Evolutionary conservation across 2,329 filamentous ascomycete genomes (phyloP).

Genomic region (Exophiala xenobiotica): DNA sequence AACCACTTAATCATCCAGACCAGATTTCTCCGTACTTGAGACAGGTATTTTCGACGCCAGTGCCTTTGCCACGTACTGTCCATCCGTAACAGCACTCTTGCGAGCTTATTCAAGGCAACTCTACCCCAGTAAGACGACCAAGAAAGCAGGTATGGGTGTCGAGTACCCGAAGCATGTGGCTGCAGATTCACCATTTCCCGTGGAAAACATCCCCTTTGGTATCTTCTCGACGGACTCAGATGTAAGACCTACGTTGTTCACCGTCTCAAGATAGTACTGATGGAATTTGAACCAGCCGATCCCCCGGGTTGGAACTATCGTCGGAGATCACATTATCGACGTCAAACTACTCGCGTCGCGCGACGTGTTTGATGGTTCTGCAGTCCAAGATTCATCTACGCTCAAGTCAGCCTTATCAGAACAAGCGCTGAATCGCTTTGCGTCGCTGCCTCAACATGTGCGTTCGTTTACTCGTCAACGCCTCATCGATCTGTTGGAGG

Average conservation of each 20-base stretch:
- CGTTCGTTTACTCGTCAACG: not conserved
- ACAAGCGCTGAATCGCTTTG: not conserved
- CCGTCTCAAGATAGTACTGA: not conserved
- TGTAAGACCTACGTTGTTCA: not conserved
- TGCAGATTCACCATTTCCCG: not conserved
- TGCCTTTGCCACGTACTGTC: no score
- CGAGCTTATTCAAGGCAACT: no score
- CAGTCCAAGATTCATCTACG: no score
- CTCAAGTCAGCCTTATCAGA: not conserved
- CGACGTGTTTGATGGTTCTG: not conserved
- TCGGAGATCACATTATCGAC: not conserved
- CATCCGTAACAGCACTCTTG: no score
- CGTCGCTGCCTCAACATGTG: not conserved
- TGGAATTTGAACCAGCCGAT: not conserved
- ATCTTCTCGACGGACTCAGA: not conserved
- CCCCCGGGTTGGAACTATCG: not conserved
- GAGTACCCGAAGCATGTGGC: not conserved
- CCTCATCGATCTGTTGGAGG: not conserved
- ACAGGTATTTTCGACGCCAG: no score
- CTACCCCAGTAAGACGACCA: no score
- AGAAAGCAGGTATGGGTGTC: no score
- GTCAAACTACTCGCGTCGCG: not conserved
- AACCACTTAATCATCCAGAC: no score
- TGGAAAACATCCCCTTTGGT: constrained; percentile 2
- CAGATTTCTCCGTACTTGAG: no score